phyloP scores from a whole-genome alignment of 768 basidiomycete genomes.

The Kwoniella heveanensis region DNA sequence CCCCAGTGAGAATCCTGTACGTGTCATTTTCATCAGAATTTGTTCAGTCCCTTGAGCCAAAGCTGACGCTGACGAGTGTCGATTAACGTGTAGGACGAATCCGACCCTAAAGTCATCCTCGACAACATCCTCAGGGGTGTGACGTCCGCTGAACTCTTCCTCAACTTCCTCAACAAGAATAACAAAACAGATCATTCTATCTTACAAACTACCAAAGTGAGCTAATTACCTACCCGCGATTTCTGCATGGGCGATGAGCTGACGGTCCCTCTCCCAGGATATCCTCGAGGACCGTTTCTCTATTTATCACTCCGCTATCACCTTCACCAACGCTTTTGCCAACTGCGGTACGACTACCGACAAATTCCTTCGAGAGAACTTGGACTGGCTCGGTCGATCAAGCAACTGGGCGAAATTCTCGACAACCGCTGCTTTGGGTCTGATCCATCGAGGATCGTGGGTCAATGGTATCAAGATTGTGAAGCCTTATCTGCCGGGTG shows the following conservation, averaged over 20 bases:
- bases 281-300: constrained; percentile 71
- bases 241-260: not conserved
- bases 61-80: not conserved
- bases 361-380: constrained; percentile 85
- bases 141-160: constrained; percentile 86
- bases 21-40: not conserved
- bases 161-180: constrained; percentile 92
- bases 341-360: constrained; percentile 98
- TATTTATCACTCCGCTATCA: constrained; percentile 94
- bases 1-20: constrained; percentile 21
- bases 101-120: constrained; percentile 59
- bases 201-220: constrained; percentile 86
- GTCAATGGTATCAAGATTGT: constrained; percentile 89
- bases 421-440: constrained; percentile 92
- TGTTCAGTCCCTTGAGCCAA: not conserved
- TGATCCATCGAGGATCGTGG: constrained; percentile 96
- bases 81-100: constrained; percentile 16
- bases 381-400: constrained; percentile 93
- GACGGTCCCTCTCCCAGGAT: constrained; percentile 2
- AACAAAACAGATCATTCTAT: constrained; percentile 90
- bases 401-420: constrained; percentile 99
- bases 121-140: constrained; percentile 84
- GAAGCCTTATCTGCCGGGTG: constrained; percentile 83
- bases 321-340: constrained; percentile 96
- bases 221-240: not conserved